Evolutionary conservation across 2,329 filamentous ascomycete genomes (phyloP).

Genomic region (Colletotrichum incanum): DNA sequence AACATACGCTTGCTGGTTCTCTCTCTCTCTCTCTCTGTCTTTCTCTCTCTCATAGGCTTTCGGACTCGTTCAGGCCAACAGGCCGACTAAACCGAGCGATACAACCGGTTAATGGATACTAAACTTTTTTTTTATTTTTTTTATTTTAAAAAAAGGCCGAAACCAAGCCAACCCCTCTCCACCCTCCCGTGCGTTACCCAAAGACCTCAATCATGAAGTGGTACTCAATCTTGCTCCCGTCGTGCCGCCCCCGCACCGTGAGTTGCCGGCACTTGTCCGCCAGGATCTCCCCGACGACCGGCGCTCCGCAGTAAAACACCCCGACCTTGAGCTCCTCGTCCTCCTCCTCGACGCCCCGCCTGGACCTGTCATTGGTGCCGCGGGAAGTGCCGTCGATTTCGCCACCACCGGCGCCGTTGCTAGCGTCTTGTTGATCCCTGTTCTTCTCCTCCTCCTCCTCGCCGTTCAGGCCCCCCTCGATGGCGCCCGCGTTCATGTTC

Average conservation of each 20-base stretch:
- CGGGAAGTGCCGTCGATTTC: neutral
- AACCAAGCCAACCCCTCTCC: neutral
- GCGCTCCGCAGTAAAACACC: slow-evolving; percentile 71
- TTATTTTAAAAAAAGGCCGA: too few species aligned
- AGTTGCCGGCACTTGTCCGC: slow-evolving; percentile 68
- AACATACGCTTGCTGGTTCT: neutral
- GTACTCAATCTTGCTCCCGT: slow-evolving; percentile 68
- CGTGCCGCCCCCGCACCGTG: slow-evolving; percentile 65
- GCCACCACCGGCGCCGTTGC: neutral
- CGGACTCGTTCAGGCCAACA: neutral
- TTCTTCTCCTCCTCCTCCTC: slow-evolving; percentile 10
- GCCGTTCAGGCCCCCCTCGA: slow-evolving; percentile 11
- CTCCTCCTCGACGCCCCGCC: slow-evolving; percentile 43
- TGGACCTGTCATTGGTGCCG: neutral
- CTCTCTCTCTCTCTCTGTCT: neutral
- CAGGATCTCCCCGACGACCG: slow-evolving; percentile 69
- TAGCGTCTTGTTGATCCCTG: neutral
- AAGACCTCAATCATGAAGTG: slow-evolving; percentile 73
- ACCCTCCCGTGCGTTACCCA: slow-evolving; percentile 50
- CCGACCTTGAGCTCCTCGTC: slow-evolving; percentile 63
- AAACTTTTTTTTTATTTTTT: too few species aligned
- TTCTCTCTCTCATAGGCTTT: neutral
- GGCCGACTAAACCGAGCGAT: neutral
- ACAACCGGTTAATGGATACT: neutral
- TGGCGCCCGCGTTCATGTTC: slow-evolving; percentile 37